Conservation (phyloP, 2,329 filamentous ascomycete genomes). For the Calonectria pauciramosa region DNA sequence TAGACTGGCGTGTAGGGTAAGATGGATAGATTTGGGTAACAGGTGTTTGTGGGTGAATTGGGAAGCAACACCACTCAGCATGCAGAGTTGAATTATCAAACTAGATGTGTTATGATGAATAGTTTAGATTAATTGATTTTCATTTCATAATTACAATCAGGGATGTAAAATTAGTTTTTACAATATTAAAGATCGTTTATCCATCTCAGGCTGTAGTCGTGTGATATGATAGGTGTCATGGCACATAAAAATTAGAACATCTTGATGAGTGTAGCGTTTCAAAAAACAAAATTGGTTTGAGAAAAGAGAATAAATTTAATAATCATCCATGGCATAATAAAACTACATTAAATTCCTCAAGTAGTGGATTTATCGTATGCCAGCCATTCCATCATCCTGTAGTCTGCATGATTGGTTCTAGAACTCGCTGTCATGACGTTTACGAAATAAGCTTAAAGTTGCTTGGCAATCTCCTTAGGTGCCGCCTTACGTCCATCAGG, state of each 20-base stretch:
- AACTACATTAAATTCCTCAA: background rate
- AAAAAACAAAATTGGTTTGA: background rate
- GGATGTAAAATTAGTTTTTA: too few species aligned
- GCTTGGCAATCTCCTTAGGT: background rate
- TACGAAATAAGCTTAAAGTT: background rate
- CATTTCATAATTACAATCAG: background rate
- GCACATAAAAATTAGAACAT: too few species aligned
- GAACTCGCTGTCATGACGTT: background rate
- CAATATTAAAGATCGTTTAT: background rate
- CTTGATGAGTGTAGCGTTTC: background rate
- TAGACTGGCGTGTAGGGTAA: background rate
- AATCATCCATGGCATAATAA: background rate
- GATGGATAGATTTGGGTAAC: too few species aligned
- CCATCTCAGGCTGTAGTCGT: background rate
- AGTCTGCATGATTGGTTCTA: background rate
- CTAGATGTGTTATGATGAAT: background rate
- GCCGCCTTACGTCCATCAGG: conserved; percentile 16
- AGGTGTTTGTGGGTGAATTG: background rate
- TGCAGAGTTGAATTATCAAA: background rate
- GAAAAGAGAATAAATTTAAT: background rate
- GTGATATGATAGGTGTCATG: background rate
- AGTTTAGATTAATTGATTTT: background rate
- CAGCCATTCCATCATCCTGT: background rate
- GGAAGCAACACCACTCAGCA: background rate
- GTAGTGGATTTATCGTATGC: background rate